A percentile compares a stretch with the other conserved stretches of the same genome.
phyloP scores from a whole-genome alignment of 2,329 filamentous ascomycete genomes.

The Phaeomoniella chlamydospora region DNA sequence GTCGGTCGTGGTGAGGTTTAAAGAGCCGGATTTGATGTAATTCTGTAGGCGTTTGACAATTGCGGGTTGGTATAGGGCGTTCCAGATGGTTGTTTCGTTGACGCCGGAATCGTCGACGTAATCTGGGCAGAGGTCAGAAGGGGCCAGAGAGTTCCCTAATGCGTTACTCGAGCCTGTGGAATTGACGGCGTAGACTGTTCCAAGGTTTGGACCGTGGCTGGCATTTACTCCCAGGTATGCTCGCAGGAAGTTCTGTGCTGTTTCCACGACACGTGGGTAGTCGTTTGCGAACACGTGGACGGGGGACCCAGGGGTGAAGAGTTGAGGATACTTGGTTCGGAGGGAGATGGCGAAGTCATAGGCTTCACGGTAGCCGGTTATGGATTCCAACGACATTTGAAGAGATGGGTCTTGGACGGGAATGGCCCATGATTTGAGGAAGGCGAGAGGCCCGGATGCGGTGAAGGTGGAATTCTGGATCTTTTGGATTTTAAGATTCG shows the following conservation, averaged over 20 bases:
- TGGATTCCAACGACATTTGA: slow-evolving; percentile 44
- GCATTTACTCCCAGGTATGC: slow-evolving; percentile 46
- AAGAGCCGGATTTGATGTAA: slow-evolving; percentile 34
- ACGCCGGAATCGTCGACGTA: slow-evolving; percentile 41
- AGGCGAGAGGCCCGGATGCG: slow-evolving; percentile 37
- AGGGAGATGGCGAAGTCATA: slow-evolving; percentile 27
- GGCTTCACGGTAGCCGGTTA: slow-evolving; percentile 49
- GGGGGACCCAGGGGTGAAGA: slow-evolving; percentile 31
- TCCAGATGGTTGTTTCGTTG: slow-evolving; percentile 32
- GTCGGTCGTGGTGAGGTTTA: slow-evolving; percentile 39
- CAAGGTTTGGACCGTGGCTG: slow-evolving; percentile 29
- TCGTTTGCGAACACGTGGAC: slow-evolving; percentile 53
- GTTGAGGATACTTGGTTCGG: slow-evolving; percentile 25
- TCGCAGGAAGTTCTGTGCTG: slow-evolving; percentile 44
- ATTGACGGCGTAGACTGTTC: slow-evolving; percentile 45
- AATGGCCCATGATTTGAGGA: slow-evolving; percentile 44
- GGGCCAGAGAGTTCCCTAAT: slow-evolving; percentile 47
- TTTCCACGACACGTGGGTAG: slow-evolving; percentile 49
- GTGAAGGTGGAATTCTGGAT: slow-evolving; percentile 40
- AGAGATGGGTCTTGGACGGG: slow-evolving; percentile 38
- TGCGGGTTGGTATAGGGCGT: slow-evolving; percentile 36
- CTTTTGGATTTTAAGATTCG: slow-evolving; percentile 15
- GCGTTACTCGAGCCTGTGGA: slow-evolving; percentile 34
- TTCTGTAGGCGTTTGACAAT: slow-evolving; percentile 39
- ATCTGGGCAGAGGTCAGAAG: slow-evolving; percentile 48